Evolutionary conservation across 1,284 basidiomycete species (phyloP).

Genomic region (Mycosarcoma mackinlayi): DNA sequence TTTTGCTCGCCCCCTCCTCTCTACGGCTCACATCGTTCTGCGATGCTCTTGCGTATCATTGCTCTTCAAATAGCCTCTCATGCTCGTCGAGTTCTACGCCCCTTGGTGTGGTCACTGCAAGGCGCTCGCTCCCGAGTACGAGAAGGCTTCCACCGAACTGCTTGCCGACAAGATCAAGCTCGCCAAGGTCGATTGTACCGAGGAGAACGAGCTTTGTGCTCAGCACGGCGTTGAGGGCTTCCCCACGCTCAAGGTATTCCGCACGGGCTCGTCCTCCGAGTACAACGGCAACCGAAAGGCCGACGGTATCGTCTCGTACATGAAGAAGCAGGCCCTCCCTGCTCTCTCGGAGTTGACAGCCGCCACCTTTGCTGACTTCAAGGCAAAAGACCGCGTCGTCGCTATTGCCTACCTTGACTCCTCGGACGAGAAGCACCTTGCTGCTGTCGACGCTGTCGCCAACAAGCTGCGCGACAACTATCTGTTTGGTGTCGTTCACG

Average conservation of each 20-base stretch:
- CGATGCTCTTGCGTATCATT: background rate
- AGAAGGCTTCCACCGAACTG: conserved; percentile 91
- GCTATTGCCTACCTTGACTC: conserved; percentile 84
- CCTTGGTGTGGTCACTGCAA: conserved; percentile 86
- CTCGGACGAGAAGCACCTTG: conserved; percentile 73
- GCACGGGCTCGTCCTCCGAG: conserved; percentile 78
- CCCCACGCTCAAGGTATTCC: conserved; percentile 92
- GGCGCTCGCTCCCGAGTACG: conserved; percentile 78
- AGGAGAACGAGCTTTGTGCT: conserved; percentile 71
- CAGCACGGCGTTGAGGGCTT: conserved; percentile 86
- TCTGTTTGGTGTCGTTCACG: conserved; percentile 80
- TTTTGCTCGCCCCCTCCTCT: background rate
- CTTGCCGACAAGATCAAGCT: conserved; percentile 87
- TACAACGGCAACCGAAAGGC: conserved; percentile 91
- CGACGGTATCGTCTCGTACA: conserved; percentile 96
- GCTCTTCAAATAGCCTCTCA: conserved; percentile 73
- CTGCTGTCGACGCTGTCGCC: conserved; percentile 81
- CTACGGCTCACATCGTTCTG: background rate
- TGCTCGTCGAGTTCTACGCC: conserved; percentile 95
- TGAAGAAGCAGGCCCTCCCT: conserved; percentile 98
- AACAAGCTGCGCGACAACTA: conserved; percentile 89
- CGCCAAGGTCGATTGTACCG: conserved; percentile 79
- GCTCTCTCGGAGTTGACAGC: conserved; percentile 84
- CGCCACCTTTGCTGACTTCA: conserved; percentile 85
- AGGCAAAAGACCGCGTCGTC: conserved; percentile 89